phyloP scores from a whole-genome alignment of 257 asterid species.

The Nyctanthes arbortristis region DNA sequence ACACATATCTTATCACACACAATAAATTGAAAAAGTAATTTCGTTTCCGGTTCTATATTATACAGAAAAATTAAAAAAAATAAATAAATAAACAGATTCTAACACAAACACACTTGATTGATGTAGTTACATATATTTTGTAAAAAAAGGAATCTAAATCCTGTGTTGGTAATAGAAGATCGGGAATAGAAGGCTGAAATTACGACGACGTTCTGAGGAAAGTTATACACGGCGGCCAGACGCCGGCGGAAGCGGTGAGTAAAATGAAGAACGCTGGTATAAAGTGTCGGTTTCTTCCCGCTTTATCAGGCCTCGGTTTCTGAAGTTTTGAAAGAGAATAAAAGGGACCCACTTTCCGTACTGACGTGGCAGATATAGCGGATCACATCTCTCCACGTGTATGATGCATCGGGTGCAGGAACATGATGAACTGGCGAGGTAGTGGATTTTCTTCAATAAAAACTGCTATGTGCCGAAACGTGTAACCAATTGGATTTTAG shows the following conservation, averaged over 20 bases:
- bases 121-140: background rate
- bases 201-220: slow-evolving; percentile 1
- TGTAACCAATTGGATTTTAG: slow-evolving; percentile 32
- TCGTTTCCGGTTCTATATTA: too few species aligned
- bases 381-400: too few species aligned
- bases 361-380: slow-evolving; percentile 37
- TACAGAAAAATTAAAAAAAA: too few species aligned
- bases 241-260: slow-evolving; percentile 29
- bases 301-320: slow-evolving; percentile 43
- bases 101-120: background rate
- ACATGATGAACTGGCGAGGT: background rate
- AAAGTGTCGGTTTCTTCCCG: slow-evolving; percentile 56
- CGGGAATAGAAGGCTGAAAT: background rate
- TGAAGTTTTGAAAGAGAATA: slow-evolving; percentile 27
- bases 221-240: slow-evolving; percentile 19
- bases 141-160: background rate
- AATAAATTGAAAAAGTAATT: too few species aligned
- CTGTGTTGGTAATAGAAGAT: background rate
- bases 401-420: too few species aligned
- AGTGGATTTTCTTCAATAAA: background rate
- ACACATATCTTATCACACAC: too few species aligned
- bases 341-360: slow-evolving; percentile 22
- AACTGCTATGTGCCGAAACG: slow-evolving; percentile 30
- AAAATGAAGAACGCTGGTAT: slow-evolving; percentile 23
- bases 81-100: too few species aligned